Base-by-base conservation (phyloP, 2,329 filamentous ascomycete genomes). In the Penicillium sp. region DNA sequence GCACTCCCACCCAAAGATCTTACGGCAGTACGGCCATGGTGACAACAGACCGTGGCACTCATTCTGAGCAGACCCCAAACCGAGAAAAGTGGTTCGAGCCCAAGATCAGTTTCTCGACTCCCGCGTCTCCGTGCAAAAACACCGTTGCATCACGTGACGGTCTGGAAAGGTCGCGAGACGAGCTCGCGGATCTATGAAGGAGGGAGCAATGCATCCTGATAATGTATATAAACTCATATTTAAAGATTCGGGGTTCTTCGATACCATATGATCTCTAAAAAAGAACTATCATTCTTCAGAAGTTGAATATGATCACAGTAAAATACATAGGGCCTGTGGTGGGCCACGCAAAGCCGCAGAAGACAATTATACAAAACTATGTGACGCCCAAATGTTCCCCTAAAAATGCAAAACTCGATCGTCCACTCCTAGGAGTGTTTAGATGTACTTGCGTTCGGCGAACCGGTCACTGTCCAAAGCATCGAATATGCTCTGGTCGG, bases 401-500 rank as follows among this genome's bases (percentile, higher is more conserved):
- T 33, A 42, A 44, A 52, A 27, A 53, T 53, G 53, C 48, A 50
- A 48, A 47, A 44, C 41, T 38, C 44, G 39, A 46, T 20, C 23
- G 23, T 27, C 32, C 24, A 29, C 44, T 35, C 4, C 23, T 18
- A 27, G 8, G 15, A 18, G 35, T 38, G 38, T 47, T 39, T 47
- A 58, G 15, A 55, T 66, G 15, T 64, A 62, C 47, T 66, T 70
- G 40, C 63, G 65, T 40, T 71, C 59, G 24, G 62, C 58, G 44
- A 70, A 66, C 31, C 66, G 64, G 46, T 72, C 69, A 47, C 62
- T 70, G 28, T 69, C 63, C 50, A 76, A 49, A 42, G 67, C 51
- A 39, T 69, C 64, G 42, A 63, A 56, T 39, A 74, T 56, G 4
- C 66, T 63, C 23, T 60, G 59, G 15, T 59, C 50, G 15, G 55